These are phyloP conservation scores for Aspergillus ustus DNA, from an alignment of 2,329 filamentous ascomycete species.

Conservation along the genomic window DNA sequence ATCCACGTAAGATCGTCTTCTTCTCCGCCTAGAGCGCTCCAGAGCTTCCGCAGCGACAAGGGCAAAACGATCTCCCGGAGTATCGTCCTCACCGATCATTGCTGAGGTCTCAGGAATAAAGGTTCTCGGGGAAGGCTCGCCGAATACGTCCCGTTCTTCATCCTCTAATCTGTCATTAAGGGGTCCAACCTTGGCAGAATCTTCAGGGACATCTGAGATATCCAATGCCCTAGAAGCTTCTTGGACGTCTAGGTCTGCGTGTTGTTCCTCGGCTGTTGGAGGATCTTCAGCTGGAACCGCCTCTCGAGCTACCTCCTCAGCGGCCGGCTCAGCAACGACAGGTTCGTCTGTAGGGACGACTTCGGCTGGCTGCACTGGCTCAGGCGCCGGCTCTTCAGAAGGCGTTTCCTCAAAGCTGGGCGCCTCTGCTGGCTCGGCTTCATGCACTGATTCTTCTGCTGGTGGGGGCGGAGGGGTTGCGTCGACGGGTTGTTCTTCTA, in stretches of 20 bases:
- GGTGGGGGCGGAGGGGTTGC: not conserved
- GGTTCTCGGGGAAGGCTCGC: slow-evolving; percentile 27
- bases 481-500: not conserved
- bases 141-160: slow-evolving; percentile 16
- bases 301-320: slow-evolving; percentile 13
- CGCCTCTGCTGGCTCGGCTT: slow-evolving; percentile 21
- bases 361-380: slow-evolving; percentile 23
- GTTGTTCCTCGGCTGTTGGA: slow-evolving; percentile 1
- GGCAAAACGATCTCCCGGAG: slow-evolving; percentile 1
- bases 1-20: slow-evolving; percentile 30
- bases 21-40: slow-evolving; percentile 34
- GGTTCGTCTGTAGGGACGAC: slow-evolving; percentile 22
- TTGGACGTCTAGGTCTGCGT: not conserved
- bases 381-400: slow-evolving; percentile 22
- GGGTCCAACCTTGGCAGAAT: not conserved
- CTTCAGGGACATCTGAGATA: slow-evolving; percentile 3
- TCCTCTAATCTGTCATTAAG: slow-evolving; percentile 11
- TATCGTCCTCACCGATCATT: not conserved
- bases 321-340: slow-evolving; percentile 16
- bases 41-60: slow-evolving; percentile 13
- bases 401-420: slow-evolving; percentile 18
- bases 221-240: slow-evolving; percentile 2
- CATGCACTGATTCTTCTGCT: slow-evolving; percentile 21
- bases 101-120: slow-evolving; percentile 10
- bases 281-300: slow-evolving; percentile 7